Conservation (phyloP, 306 rosid species). For the Corylus heterophylla region DNA sequence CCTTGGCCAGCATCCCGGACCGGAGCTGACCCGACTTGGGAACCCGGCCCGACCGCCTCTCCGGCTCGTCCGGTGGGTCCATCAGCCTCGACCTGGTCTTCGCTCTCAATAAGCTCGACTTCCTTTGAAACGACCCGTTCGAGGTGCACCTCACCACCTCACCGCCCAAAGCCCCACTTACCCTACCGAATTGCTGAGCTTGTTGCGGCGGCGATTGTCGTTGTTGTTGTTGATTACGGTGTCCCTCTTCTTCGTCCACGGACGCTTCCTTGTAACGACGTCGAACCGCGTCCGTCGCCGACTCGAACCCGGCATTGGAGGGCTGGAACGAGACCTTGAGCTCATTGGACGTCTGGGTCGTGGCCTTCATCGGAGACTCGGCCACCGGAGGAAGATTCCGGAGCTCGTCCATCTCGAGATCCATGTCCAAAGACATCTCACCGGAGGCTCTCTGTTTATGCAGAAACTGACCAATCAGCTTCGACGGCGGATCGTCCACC, state of each 20-base stretch:
- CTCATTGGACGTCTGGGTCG: constrained; percentile 44
- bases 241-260: constrained; percentile 18
- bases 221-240: constrained; percentile 36
- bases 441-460: constrained; percentile 80
- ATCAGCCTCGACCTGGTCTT: constrained; percentile 70
- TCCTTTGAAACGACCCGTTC: constrained; percentile 58
- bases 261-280: constrained; percentile 48
- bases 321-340: constrained; percentile 59
- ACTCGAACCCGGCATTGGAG: constrained; percentile 16
- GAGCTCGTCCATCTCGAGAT: constrained; percentile 90
- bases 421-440: constrained; percentile 76
- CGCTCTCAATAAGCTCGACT: constrained; percentile 41
- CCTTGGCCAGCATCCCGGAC: constrained; percentile 54
- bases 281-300: constrained; percentile 36
- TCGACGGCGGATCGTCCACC: constrained; percentile 74
- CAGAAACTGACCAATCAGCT: constrained; percentile 66
- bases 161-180: neutral
- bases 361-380: constrained; percentile 47
- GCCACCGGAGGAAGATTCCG: constrained; percentile 44
- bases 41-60: constrained; percentile 39
- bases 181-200: neutral
- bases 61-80: constrained; percentile 75
- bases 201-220: constrained; percentile 25
- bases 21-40: constrained; percentile 53
- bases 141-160: constrained; percentile 81